A percentile compares a stretch with the other conserved stretches of the same genome.
Conservation (phyloP, 257 asterid genomes). For the Capsicum pubescens region DNA sequence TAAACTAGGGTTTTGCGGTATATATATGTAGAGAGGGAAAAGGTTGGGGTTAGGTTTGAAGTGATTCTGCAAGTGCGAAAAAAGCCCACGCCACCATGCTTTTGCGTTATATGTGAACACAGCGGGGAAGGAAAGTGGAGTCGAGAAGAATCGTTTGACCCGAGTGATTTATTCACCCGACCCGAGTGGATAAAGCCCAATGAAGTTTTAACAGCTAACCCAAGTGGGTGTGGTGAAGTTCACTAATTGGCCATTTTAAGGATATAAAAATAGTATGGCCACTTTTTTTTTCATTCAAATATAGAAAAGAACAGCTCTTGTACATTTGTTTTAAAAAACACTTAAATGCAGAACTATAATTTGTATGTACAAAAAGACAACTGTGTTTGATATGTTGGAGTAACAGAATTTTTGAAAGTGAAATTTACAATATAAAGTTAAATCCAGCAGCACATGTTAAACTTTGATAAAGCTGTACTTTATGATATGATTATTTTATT, state of each 20-base stretch:
- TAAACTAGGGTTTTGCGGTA: background rate
- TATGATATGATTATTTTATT: no score
- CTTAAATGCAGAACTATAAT: no score
- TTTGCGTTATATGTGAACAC: background rate
- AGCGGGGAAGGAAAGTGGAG: background rate
- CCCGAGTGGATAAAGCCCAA: background rate
- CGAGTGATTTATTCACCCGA: background rate
- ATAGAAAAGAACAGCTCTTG: background rate
- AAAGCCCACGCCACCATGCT: constrained; percentile 1
- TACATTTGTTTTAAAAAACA: no score
- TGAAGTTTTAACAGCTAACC: background rate
- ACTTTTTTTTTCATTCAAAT: background rate
- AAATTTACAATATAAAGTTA: no score
- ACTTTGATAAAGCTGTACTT: no score
- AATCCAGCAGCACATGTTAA: no score
- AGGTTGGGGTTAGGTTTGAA: constrained; percentile 7
- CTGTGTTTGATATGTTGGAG: no score
- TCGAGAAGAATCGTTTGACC: background rate
- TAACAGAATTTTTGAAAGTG: no score
- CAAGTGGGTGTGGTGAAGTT: background rate
- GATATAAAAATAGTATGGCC: background rate
- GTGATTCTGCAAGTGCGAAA: background rate
- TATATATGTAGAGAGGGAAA: background rate
- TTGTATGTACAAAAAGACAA: no score
- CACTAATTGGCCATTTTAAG: background rate